These are phyloP conservation scores for Epithele typhae DNA, from an alignment of 768 basidiomycete genomes.

Conservation along the genomic window DNA sequence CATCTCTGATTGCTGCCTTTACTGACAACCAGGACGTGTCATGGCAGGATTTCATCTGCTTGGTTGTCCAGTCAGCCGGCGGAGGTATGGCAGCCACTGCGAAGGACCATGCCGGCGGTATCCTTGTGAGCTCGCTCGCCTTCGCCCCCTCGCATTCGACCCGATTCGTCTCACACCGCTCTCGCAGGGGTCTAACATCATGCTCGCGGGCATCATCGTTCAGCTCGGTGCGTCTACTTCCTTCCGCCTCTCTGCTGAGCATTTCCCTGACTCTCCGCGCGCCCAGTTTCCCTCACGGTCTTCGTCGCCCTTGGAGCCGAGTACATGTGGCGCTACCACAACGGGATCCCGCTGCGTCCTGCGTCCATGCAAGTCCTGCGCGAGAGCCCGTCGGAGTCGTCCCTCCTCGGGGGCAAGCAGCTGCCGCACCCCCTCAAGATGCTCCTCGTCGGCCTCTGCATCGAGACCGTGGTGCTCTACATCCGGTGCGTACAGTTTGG, in stretches of 20 bases:
- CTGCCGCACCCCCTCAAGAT: constrained; percentile 3
- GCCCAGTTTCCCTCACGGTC: constrained; percentile 7
- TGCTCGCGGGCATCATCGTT: constrained; percentile 49
- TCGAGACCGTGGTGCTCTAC: constrained; percentile 8
- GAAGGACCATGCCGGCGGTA: constrained; percentile 10
- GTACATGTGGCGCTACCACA: constrained; percentile 5
- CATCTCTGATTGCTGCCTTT: too few relatives aligned
- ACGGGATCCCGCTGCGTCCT: not conserved
- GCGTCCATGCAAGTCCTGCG: not conserved
- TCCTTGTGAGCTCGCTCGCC: too few relatives aligned
- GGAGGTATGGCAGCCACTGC: constrained; percentile 44
- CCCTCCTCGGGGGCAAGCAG: not conserved
- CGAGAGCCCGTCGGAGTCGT: not conserved
- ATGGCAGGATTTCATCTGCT: constrained; percentile 48
- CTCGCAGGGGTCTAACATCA: constrained; percentile 20
- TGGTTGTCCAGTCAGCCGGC: constrained; percentile 60
- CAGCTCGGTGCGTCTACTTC: constrained; percentile 21
- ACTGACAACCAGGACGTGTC: too few relatives aligned
- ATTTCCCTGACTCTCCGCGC: too few relatives aligned
- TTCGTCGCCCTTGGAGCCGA: constrained; percentile 3
- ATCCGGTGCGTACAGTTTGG: constrained; percentile 14
- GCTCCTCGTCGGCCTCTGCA: constrained; percentile 3
- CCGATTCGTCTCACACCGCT: too few relatives aligned
- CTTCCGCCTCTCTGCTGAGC: too few relatives aligned
- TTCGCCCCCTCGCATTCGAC: too few relatives aligned